Evolutionary conservation across 1,284 basidiomycete genomes (phyloP).

Genomic region (Microbotryum intermedium): DNA sequence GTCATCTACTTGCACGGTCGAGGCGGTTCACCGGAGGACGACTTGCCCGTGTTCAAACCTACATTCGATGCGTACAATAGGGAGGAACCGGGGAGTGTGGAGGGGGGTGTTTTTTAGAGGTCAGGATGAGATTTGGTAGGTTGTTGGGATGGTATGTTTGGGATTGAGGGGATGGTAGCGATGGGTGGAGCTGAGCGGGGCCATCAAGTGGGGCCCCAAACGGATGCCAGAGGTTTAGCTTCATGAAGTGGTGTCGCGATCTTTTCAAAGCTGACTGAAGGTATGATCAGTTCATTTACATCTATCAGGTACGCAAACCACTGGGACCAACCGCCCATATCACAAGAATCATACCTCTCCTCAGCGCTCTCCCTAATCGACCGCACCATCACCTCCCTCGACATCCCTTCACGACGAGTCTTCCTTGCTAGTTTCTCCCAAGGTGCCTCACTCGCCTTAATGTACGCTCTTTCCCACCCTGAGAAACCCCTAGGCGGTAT

Average conservation of each 20-base stretch:
- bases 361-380: background rate
- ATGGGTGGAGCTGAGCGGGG: no score
- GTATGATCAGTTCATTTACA: background rate
- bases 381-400: background rate
- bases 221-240: no score
- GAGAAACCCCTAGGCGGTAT: background rate
- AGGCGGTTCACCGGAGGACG: background rate
- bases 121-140: conserved; percentile 5
- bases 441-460: background rate
- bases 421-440: conserved; percentile 3
- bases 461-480: background rate
- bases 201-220: no score
- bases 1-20: conserved; percentile 7
- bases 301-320: background rate
- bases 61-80: background rate
- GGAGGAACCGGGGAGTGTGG: background rate
- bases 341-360: conserved; percentile 3
- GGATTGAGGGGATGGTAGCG: no score
- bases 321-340: background rate
- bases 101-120: background rate
- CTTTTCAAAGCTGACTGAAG: no score
- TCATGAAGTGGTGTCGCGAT: no score
- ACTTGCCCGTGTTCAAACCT: conserved; percentile 1
- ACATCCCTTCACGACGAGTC: background rate
- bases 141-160: no score